Percentiles rank a stretch among this genome's conserved stretches.
Evolutionary conservation across 495 filamentous ascomycete genomes (phyloP).

Genomic region (Trichocladium uniseriatum): DNA sequence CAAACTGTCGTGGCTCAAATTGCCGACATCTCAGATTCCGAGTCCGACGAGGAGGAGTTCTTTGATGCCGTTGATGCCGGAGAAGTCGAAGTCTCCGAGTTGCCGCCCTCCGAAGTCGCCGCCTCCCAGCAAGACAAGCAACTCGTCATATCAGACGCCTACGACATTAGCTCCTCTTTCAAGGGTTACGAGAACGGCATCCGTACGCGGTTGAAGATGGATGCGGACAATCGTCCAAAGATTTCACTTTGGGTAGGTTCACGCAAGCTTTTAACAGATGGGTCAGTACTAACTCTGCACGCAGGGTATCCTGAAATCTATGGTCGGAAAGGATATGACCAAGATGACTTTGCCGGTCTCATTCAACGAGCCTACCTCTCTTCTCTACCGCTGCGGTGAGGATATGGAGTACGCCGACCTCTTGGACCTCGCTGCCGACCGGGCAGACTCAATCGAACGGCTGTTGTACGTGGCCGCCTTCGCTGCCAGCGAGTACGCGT

Average conservation of each 20-base stretch:
- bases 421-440: constrained; percentile 79
- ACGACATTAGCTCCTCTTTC: constrained; percentile 67
- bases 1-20: constrained; percentile 53
- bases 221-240: constrained; percentile 84
- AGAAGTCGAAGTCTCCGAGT: constrained; percentile 64
- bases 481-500: constrained; percentile 91
- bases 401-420: constrained; percentile 97
- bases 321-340: constrained; percentile 99
- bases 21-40: constrained; percentile 62
- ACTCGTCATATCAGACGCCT: constrained; percentile 35
- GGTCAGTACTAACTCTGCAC: background rate
- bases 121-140: constrained; percentile 34
- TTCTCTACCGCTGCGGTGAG: constrained; percentile 92
- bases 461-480: constrained; percentile 96
- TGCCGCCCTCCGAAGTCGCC: constrained; percentile 39
- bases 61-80: constrained; percentile 95
- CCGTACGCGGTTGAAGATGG: constrained; percentile 71
- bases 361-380: constrained; percentile 95
- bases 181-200: constrained; percentile 84
- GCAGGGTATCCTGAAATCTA: constrained; percentile 92
- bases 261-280: background rate
- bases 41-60: constrained; percentile 85
- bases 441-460: constrained; percentile 77
- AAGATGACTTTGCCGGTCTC: constrained; percentile 98
- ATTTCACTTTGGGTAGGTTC: constrained; percentile 86